Evolutionary conservation across 164 flowering plant genomes (phyloP).

Genomic region (Macadamia integrifolia): DNA sequence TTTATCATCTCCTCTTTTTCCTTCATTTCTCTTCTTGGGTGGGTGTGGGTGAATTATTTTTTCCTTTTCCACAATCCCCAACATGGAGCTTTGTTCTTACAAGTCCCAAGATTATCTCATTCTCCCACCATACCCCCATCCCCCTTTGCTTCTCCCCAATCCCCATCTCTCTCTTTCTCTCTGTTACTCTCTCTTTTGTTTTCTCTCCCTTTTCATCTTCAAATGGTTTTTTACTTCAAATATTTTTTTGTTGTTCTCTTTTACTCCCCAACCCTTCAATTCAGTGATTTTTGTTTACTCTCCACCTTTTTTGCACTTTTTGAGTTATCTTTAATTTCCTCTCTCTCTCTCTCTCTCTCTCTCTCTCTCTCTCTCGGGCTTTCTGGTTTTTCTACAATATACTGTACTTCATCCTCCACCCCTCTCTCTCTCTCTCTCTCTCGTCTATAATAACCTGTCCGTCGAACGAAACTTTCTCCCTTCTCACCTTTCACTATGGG

Average conservation of each 20-base stretch:
- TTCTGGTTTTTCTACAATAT: too few species aligned
- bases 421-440: constrained; percentile 19
- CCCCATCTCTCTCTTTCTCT: constrained; percentile 12
- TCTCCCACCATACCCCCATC: constrained; percentile 11
- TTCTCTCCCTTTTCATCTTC: not conserved
- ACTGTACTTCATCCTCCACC: too few species aligned
- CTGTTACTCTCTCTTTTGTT: not conserved
- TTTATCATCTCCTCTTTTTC: not conserved
- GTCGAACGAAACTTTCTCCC: constrained; percentile 14
- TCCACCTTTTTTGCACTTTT: not conserved
- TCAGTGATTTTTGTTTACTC: constrained; percentile 4
- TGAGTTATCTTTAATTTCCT: constrained; percentile 9
- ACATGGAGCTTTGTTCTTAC: constrained; percentile 31
- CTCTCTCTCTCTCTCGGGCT: not conserved
- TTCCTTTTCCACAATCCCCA: constrained; percentile 20
- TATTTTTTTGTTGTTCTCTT: constrained; percentile 5
- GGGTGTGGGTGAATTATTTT: constrained; percentile 8
- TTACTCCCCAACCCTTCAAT: constrained; percentile 1
- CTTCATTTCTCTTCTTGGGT: not conserved
- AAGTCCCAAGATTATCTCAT: constrained; percentile 38
- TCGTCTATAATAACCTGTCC: constrained; percentile 15
- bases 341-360: constrained; percentile 3
- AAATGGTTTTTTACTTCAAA: constrained; percentile 7
- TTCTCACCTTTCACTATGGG: constrained; percentile 37
- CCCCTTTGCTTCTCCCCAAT: constrained; percentile 6